These are phyloP conservation scores for Mitragyna speciosa DNA, from an alignment of 257 asterid genomes.

Conservation along the genomic window DNA sequence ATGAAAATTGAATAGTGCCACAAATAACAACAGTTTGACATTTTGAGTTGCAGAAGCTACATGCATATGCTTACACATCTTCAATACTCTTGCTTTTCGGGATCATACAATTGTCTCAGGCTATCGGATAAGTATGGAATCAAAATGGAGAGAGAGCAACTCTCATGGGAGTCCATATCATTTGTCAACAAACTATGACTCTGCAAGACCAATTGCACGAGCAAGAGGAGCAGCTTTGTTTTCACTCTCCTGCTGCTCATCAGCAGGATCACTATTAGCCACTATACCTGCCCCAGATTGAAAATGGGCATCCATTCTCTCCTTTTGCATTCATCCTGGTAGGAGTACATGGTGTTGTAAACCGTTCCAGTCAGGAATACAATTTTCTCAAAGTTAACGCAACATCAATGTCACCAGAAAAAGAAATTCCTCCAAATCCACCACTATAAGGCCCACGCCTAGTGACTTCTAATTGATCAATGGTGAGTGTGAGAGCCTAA, in stretches of 20 bases:
- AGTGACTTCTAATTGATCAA: conserved; percentile 74
- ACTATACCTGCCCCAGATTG: conserved; percentile 97
- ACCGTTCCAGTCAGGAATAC: conserved; percentile 74
- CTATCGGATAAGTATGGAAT: not conserved
- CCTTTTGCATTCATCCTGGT: conserved; percentile 51
- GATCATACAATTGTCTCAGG: not conserved
- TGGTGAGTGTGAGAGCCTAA: no score
- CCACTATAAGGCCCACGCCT: conserved; percentile 98
- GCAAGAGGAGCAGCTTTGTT: conserved; percentile 95
- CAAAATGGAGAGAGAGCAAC: not conserved
- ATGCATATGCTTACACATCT: not conserved
- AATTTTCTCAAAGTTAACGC: conserved; percentile 83
- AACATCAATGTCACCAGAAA: conserved; percentile 87
- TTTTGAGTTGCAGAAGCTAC: not conserved
- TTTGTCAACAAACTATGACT: conserved; percentile 78
- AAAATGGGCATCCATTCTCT: conserved; percentile 93
- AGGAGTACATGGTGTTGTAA: conserved; percentile 77
- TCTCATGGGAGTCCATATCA: conserved; percentile 7
- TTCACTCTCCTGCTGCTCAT: conserved; percentile 89
- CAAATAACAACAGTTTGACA: no score
- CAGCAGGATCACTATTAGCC: conserved; percentile 90
- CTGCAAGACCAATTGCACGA: conserved; percentile 96
- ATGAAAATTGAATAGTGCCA: no score
- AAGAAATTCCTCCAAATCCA: no score
- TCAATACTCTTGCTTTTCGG: not conserved